Evolutionary conservation across 2,329 filamentous ascomycete species (phyloP).

Genomic region (Apiospora marii): DNA sequence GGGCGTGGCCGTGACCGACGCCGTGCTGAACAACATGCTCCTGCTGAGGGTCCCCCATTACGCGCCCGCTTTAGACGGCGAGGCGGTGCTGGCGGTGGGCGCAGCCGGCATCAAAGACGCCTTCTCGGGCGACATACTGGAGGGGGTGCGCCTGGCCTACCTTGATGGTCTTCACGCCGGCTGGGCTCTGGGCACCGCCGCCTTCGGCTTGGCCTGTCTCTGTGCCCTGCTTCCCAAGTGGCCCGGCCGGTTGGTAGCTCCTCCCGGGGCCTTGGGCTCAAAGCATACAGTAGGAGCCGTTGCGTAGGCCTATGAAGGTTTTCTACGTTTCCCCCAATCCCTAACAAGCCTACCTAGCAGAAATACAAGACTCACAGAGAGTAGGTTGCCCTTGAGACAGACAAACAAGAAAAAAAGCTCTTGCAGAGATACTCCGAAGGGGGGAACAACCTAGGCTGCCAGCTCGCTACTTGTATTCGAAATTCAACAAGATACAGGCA

Average conservation of each 20-base stretch:
- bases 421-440: too few relatives aligned
- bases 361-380: too few relatives aligned
- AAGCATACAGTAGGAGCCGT: conserved; percentile 24
- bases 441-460: too few relatives aligned
- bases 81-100: conserved; percentile 44
- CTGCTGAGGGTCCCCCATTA: conserved; percentile 45
- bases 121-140: conserved; percentile 41
- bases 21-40: conserved; percentile 58
- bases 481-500: too few relatives aligned
- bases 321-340: too few relatives aligned
- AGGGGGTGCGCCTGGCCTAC: conserved; percentile 50
- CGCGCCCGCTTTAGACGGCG: conserved; percentile 46
- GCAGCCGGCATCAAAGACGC: conserved; percentile 45
- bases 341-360: too few relatives aligned
- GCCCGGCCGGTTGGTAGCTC: conserved; percentile 28
- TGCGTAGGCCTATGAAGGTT: too few relatives aligned
- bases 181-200: conserved; percentile 23
- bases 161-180: conserved; percentile 47
- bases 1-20: conserved; percentile 60
- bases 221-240: neutral
- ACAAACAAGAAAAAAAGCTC: too few relatives aligned
- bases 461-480: too few relatives aligned
- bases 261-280: conserved; percentile 36
- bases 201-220: neutral
- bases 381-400: too few relatives aligned